Base-by-base conservation (phyloP, 2,329 filamentous ascomycete genomes). In the Thielaviopsis populi region DNA sequence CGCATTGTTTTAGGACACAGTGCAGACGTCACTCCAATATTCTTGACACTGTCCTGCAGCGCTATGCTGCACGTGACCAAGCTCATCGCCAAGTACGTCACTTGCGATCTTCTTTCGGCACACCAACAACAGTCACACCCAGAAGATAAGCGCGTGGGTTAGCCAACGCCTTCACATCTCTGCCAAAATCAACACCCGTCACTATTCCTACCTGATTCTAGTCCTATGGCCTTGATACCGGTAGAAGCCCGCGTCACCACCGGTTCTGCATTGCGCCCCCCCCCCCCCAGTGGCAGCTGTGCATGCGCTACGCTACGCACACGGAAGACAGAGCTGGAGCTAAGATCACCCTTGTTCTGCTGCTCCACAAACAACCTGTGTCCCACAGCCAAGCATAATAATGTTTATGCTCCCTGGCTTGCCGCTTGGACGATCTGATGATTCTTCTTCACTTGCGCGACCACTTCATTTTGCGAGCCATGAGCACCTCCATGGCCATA, bases 391-490 rank as follows among this genome's bases (percentile, higher is more conserved):
- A 30, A 60, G 24, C 42, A 43, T n/a, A 41, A 59, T 59, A 42
- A 60, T 42, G 53, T n/a, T 56, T 56, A 56, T 19, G 53, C 53
- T 56, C 53, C 42, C 63, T 56, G 63, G 42, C 30, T 30, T 53
- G 37, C 19, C 62, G n/a, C 53, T 53, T 13, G 56, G 59, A 17
- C 54, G 59, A 58, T 37, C 59, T 27, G 58, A 66, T 53, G 46
- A 50, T 30, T 56, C 37, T 30, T 56, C 37, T 41, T 22, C 41
- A 48, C 59, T 30, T 50, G 42, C 41, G 24, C 58, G 5, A 53
- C 13, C 43, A 30, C 40, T 61, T 63, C 30, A 54, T 37, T 19
- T 59, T n/a, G 50, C 41, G 24, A 62, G 43, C 27, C 7, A 37
- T 22, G 59, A 56, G 17, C 22, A 53, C 43, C 27, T 37, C 15